Base-by-base conservation (phyloP, 768 basidiomycete species). In the Boletales sp. region DNA sequence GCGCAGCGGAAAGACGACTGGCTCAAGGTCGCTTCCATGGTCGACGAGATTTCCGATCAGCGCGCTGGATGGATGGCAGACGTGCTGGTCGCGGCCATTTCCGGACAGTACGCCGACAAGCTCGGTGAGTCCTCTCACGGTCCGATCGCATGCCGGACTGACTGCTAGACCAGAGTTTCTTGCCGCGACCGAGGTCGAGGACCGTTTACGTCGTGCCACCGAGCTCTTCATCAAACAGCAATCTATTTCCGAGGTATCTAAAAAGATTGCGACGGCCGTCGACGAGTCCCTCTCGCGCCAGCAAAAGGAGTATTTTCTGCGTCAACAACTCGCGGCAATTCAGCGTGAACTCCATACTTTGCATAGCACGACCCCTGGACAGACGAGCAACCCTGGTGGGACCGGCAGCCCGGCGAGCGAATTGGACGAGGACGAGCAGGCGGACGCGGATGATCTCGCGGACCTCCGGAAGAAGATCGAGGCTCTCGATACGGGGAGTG, bases 221-320 rank as follows among this genome's bases (percentile, higher is more conserved):
- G 76, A 81, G 47, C 75, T 91, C 11, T 85, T 91, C 62, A 67
- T 82, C 40, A 91, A 90, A 58, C 84, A 86, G 45, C 72, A 82
- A 3, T 86, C 86, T 37, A 90, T 91, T 31, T 81, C 82, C 18
- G 90, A 92, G 65, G 86, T 92, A 0, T 81, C 85, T 14, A 82
- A 83, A 63, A 90, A 87, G 72, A 88, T 92, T 45, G 83, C 87
- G 5, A 78, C 80, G 29, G 83, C 86, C 18, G 85, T 92, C 11
- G 87, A 89, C 54, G 89, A 92, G 63, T 83, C 83, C 5, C 76
- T 91, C n/a, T 87, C 86, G 21, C 90, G 87, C 49, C 90, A 91
- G 58, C 90, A 92, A 68, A 91, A 91, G 60, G 90, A 90, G 52
- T 86, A 85, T 60, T 91, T 90, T 72, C 76, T 92, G 3, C 82